Percentiles rank a stretch among this genome's conserved stretches.
Conservation (phyloP, 768 basidiomycete genomes). For the Tylopilus balloui region DNA sequence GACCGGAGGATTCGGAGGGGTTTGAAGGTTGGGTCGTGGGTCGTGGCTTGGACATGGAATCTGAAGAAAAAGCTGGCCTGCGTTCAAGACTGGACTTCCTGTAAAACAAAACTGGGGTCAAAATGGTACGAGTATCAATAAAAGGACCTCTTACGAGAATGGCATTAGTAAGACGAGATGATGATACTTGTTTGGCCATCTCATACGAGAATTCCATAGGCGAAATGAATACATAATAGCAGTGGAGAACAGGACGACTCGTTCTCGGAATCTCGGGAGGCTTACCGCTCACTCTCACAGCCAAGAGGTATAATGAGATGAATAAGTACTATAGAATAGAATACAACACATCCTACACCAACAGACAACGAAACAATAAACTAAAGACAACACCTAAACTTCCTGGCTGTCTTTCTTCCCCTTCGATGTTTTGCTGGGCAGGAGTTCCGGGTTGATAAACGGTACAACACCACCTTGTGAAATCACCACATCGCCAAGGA, state of each 20-base stretch:
- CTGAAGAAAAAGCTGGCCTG: background rate
- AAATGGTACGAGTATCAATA: too few species aligned
- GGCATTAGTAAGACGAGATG: too few species aligned
- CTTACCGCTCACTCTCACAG: too few species aligned
- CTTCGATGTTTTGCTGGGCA: conserved; percentile 50
- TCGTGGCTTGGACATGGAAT: conserved; percentile 17
- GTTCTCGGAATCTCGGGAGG: too few species aligned
- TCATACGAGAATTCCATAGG: too few species aligned
- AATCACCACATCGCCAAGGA: conserved; percentile 49
- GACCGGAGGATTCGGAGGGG: background rate
- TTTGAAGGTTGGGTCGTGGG: background rate
- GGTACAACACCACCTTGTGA: conserved; percentile 60
- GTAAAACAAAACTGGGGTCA: too few species aligned
- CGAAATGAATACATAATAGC: too few species aligned
- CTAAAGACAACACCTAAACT: conserved; percentile 29
- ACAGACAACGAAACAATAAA: conserved; percentile 13
- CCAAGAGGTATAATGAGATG: too few species aligned
- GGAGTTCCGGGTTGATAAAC: conserved; percentile 47
- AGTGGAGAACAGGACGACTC: too few species aligned
- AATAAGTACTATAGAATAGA: conserved; percentile 32
- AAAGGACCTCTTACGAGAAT: too few species aligned
- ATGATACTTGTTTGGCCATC: too few species aligned
- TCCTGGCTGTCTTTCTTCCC: conserved; percentile 51
- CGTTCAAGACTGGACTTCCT: background rate
- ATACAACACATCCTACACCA: conserved; percentile 32